Percentiles rank a stretch among this genome's conserved stretches.
Conservation (phyloP, 345 rosid species). For the Populus euphratica region DNA sequence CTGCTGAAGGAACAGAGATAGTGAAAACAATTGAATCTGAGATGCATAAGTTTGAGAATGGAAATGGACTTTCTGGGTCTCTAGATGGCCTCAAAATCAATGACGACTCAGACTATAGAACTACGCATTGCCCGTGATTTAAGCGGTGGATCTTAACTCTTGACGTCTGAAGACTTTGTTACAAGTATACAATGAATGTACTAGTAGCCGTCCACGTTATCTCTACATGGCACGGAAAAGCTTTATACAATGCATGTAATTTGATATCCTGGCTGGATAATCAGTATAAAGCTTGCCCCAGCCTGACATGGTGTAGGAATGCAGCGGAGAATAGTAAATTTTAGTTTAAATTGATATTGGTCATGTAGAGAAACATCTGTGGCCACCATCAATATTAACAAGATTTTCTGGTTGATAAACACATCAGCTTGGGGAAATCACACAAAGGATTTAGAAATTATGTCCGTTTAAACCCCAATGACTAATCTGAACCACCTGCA, state of each 20-base stretch:
- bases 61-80: slow-evolving; percentile 36
- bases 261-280: slow-evolving; percentile 11
- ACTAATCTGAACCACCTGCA: background rate
- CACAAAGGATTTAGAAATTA: background rate
- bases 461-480: background rate
- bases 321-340: background rate
- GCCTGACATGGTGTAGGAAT: slow-evolving; percentile 18
- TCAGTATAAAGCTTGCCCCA: slow-evolving; percentile 12
- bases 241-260: slow-evolving; percentile 5
- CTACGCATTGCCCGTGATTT: background rate
- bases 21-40: slow-evolving; percentile 71
- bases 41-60: slow-evolving; percentile 59
- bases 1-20: slow-evolving; percentile 53
- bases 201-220: background rate
- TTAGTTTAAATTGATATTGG: background rate
- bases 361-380: background rate
- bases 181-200: slow-evolving; percentile 4
- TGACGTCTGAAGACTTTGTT: background rate
- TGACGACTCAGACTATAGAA: slow-evolving; percentile 20
- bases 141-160: background rate
- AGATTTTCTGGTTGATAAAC: background rate
- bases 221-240: slow-evolving; percentile 1
- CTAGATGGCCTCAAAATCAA: slow-evolving; percentile 28
- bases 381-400: background rate
- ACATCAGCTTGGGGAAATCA: background rate